A percentile compares a stretch with the other conserved stretches of the same genome.
phyloP scores from a whole-genome alignment of 1,284 basidiomycete genomes.

The Flammula alnicola region DNA sequence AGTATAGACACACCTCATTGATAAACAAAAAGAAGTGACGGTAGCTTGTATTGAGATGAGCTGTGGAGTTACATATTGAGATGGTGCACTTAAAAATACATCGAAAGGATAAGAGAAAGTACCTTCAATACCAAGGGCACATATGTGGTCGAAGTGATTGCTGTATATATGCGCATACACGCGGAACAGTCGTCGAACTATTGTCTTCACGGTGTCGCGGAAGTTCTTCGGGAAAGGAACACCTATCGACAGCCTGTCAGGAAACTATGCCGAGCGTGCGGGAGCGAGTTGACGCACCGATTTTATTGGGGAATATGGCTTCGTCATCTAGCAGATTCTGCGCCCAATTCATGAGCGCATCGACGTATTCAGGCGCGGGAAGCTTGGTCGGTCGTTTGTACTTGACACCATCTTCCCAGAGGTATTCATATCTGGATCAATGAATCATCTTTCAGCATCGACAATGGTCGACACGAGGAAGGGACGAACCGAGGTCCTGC shows the following conservation, averaged over 20 bases:
- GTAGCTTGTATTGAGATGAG: conserved; percentile 98
- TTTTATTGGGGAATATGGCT: conserved; percentile 91
- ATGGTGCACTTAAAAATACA: not conserved
- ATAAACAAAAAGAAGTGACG: conserved; percentile 98
- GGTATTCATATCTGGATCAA: conserved; percentile 85
- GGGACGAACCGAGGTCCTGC: conserved; percentile 86
- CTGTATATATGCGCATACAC: conserved; percentile 99
- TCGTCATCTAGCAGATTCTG: conserved; percentile 95
- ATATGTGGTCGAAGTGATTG: conserved; percentile 99
- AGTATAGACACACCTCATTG: conserved; percentile 71
- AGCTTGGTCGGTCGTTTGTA: conserved; percentile 95
- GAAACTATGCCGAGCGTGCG: not conserved
- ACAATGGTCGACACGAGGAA: too few relatives aligned
- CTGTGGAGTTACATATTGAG: conserved; percentile 45
- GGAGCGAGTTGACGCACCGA: conserved; percentile 56
- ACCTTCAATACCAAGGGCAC: conserved; percentile 98
- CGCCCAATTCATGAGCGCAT: conserved; percentile 99
- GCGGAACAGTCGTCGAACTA: conserved; percentile 91
- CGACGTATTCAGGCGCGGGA: conserved; percentile 95
- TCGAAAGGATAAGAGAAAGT: conserved; percentile 6
- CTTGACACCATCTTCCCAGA: conserved; percentile 95
- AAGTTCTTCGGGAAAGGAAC: conserved; percentile 94
- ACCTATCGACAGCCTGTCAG: conserved; percentile 49
- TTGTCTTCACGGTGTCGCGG: conserved; percentile 89
- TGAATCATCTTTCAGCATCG: too few relatives aligned